Conservation (phyloP, 306 rosid genomes). For the Gastrolobium villosum region DNA sequence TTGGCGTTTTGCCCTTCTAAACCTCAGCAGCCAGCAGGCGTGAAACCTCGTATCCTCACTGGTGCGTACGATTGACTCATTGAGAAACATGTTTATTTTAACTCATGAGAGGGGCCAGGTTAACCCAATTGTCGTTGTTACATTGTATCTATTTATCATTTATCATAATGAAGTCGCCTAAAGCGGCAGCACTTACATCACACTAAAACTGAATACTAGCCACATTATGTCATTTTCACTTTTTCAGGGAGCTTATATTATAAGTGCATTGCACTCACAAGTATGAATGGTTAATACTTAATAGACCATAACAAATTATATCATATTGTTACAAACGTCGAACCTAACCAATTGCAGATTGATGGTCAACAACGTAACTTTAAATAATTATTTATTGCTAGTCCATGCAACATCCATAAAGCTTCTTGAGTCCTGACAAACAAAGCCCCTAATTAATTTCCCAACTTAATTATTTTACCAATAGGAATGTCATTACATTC, state of each 20-base stretch:
- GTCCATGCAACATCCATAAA: background rate
- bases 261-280: background rate
- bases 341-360: background rate
- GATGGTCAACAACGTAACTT: background rate
- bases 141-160: too few species aligned
- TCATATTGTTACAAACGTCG: background rate
- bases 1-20: too few species aligned
- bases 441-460: background rate
- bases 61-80: too few species aligned
- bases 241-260: background rate
- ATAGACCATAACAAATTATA: background rate
- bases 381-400: background rate
- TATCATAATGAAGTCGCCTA: too few species aligned
- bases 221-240: background rate
- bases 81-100: too few species aligned
- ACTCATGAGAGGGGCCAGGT: too few species aligned
- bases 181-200: background rate
- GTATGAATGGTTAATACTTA: background rate
- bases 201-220: background rate
- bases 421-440: background rate
- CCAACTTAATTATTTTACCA: background rate
- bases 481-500: background rate
- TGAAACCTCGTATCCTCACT: too few species aligned
- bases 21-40: too few species aligned
- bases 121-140: too few species aligned